These are phyloP conservation scores for Zygoascus sp. DNA, from an alignment of 1,139 yeast species.

Conservation along the genomic window DNA sequence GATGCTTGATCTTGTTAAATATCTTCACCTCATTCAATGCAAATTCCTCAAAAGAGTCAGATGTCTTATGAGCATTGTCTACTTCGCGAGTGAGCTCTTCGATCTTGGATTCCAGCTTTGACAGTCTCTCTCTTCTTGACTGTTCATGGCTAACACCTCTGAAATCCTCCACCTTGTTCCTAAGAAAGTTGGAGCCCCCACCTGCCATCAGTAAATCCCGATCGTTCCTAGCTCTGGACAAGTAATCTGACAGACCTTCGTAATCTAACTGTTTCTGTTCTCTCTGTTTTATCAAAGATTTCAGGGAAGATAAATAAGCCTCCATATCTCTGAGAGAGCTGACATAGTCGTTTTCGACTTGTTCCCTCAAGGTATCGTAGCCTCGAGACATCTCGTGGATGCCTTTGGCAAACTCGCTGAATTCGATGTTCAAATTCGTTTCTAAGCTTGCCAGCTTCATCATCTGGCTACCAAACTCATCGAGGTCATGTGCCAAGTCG, in stretches of 20 bases:
- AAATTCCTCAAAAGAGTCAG: conserved; percentile 64
- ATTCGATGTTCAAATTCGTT: conserved; percentile 45
- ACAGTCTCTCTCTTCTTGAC: conserved; percentile 49
- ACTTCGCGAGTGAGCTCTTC: conserved; percentile 52
- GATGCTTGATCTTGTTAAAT: conserved; percentile 76
- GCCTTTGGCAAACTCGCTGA: conserved; percentile 51
- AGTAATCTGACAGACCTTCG: conserved; percentile 78
- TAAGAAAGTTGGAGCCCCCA: conserved; percentile 48
- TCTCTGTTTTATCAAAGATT: conserved; percentile 70
- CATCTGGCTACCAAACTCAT: conserved; percentile 66
- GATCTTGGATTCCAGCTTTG: conserved; percentile 54
- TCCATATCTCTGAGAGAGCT: conserved; percentile 83
- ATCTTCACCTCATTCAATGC: conserved; percentile 68
- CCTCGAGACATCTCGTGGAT: conserved; percentile 47
- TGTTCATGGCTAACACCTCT: conserved; percentile 58
- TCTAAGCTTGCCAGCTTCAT: conserved; percentile 60
- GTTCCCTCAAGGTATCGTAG: conserved; percentile 49
- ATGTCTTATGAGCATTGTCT: conserved; percentile 63
- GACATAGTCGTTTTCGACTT: conserved; percentile 74
- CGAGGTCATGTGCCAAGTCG: conserved; percentile 68
- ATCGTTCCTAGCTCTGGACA: conserved; percentile 65
- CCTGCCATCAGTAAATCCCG: conserved; percentile 55
- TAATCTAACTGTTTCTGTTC: conserved; percentile 90
- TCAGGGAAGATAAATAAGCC: conserved; percentile 73
- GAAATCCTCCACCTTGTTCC: conserved; percentile 53